Conservation (phyloP, 106 monocot genomes). For the Cymbidium sinense region DNA sequence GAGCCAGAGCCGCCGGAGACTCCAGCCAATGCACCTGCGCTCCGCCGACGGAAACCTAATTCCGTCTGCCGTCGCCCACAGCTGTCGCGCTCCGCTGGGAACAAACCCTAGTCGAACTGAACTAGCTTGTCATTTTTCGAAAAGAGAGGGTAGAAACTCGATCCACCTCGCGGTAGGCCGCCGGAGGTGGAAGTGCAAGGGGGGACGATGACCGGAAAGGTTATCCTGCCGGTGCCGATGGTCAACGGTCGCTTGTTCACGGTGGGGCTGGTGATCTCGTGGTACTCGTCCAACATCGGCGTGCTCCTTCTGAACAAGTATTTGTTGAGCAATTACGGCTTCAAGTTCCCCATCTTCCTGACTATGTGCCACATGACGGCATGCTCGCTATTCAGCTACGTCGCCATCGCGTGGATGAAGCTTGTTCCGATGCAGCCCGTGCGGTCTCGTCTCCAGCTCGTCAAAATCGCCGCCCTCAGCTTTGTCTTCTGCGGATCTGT, state of each 20-base stretch:
- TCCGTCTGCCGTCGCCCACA: too few species aligned
- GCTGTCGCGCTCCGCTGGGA: too few species aligned
- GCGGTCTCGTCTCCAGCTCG: constrained; percentile 23
- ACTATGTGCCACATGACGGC: constrained; percentile 43
- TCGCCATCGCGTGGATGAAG: constrained; percentile 25
- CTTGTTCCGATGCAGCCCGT: constrained; percentile 22
- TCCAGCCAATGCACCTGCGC: too few species aligned
- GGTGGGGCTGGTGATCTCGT: constrained; percentile 17
- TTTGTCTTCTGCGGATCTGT: constrained; percentile 38
- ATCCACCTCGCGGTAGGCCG: too few species aligned
- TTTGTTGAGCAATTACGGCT: constrained; percentile 28
- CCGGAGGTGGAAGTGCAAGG: not conserved
- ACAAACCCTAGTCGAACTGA: too few species aligned
- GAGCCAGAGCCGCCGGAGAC: too few species aligned
- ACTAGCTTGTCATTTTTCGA: too few species aligned
- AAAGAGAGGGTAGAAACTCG: too few species aligned
- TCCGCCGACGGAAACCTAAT: too few species aligned
- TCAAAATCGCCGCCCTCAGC: constrained; percentile 31
- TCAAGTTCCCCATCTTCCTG: constrained; percentile 40
- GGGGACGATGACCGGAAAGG: constrained; percentile 1
- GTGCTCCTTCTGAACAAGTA: constrained; percentile 39
- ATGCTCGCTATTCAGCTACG: constrained; percentile 33
- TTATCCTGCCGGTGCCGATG: not conserved
- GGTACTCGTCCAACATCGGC: constrained; percentile 37
- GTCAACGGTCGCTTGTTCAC: constrained; percentile 20